A percentile compares a stretch with the other conserved stretches of the same genome.
Evolutionary conservation across 164 flowering plant genomes (phyloP).

Genomic region (Litsea cubeba): DNA sequence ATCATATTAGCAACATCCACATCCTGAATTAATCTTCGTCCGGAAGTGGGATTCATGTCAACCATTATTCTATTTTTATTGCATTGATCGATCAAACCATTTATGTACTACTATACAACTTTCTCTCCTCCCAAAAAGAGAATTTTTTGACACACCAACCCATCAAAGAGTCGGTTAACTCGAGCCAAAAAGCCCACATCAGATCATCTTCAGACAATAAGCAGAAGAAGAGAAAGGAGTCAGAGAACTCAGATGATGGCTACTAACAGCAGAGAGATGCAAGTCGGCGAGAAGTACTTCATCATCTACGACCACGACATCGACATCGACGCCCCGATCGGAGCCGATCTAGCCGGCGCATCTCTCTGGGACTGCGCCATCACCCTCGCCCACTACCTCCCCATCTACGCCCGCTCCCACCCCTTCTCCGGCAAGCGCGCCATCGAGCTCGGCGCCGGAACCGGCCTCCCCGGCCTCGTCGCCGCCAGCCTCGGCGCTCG

Average conservation of each 20-base stretch:
- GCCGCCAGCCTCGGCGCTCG: constrained; percentile 15
- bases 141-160: too few species aligned
- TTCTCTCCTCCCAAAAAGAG: too few species aligned
- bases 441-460: constrained; percentile 19
- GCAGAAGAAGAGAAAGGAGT: neutral
- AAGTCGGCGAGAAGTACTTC: constrained; percentile 6
- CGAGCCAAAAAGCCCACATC: too few species aligned
- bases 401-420: constrained; percentile 12
- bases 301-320: constrained; percentile 16
- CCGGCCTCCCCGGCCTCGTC: constrained; percentile 15
- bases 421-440: constrained; percentile 8
- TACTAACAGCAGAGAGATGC: constrained; percentile 8
- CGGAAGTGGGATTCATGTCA: too few species aligned
- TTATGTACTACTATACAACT: too few species aligned
- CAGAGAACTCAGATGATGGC: neutral
- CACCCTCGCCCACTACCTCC: constrained; percentile 18
- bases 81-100: too few species aligned
- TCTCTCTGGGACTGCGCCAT: constrained; percentile 18
- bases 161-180: too few species aligned
- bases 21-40: too few species aligned
- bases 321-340: neutral
- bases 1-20: too few species aligned
- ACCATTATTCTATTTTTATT: too few species aligned
- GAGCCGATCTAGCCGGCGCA: constrained; percentile 10
- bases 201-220: neutral